Percentiles rank a stretch among this genome's conserved stretches.
Conservation (phyloP, 495 filamentous ascomycete species). For the Cercophora newfieldiana region DNA sequence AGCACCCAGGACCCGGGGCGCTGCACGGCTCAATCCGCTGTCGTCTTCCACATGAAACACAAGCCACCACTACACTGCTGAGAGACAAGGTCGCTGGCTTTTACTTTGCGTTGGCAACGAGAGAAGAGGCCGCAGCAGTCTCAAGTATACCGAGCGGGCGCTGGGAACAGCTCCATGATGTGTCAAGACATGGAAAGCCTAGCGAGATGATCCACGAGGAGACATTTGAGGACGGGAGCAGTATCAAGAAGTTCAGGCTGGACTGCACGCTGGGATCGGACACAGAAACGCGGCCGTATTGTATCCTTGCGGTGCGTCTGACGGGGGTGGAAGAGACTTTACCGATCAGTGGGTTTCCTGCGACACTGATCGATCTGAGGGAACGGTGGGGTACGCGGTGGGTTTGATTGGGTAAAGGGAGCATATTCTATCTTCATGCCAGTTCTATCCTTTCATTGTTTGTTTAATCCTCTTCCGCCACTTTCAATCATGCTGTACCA, state of each 20-base stretch:
- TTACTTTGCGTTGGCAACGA: background rate
- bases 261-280: background rate
- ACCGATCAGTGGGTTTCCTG: conserved; percentile 17
- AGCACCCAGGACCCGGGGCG: background rate
- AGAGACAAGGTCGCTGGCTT: background rate
- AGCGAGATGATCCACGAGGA: background rate
- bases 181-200: background rate
- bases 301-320: background rate
- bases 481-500: no score
- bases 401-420: no score
- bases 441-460: no score
- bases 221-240: background rate
- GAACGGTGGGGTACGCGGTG: background rate
- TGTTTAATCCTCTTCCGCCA: no score
- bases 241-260: background rate
- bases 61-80: background rate
- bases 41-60: background rate
- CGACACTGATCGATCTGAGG: conserved; percentile 5
- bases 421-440: no score
- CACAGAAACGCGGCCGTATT: background rate
- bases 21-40: conserved; percentile 2
- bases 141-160: background rate
- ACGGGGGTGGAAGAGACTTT: background rate
- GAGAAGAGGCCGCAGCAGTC: background rate
- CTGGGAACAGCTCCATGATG: background rate